phyloP scores from a whole-genome alignment of 345 rosid genomes.

The Populus nigra region DNA sequence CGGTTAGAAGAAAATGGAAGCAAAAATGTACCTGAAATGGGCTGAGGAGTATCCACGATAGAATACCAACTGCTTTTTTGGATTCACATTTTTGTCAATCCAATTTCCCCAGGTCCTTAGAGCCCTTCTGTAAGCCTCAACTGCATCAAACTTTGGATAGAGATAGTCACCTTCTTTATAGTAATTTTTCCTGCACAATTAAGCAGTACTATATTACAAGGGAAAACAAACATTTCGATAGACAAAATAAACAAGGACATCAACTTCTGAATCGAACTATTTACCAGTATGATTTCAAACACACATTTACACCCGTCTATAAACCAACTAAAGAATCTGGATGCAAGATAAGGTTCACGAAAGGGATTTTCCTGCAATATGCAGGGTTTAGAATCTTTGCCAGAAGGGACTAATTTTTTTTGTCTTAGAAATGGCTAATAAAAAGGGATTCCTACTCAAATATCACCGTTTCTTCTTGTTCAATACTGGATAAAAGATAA shows the following conservation, averaged over 20 bases:
- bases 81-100: constrained; percentile 59
- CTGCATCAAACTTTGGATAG: constrained; percentile 74
- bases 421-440: neutral
- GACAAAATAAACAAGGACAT: neutral
- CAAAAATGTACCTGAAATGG: constrained; percentile 65
- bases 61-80: constrained; percentile 60
- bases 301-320: neutral
- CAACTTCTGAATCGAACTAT: neutral
- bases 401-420: too few relatives aligned
- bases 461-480: neutral
- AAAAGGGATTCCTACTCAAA: neutral
- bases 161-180: constrained; percentile 85
- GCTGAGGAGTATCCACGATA: constrained; percentile 96
- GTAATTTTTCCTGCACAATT: constrained; percentile 74
- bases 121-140: constrained; percentile 82
- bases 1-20: neutral
- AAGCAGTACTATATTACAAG: constrained; percentile 11
- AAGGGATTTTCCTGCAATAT: neutral
- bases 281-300: neutral
- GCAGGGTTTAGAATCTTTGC: neutral
- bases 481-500: neutral
- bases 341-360: neutral
- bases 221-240: neutral
- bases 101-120: constrained; percentile 85
- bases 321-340: neutral